Evolutionary conservation across 306 rosid species (phyloP), one percentile per base, ranked within the genome.

Genomic region (Castanospermum australe): DNA sequence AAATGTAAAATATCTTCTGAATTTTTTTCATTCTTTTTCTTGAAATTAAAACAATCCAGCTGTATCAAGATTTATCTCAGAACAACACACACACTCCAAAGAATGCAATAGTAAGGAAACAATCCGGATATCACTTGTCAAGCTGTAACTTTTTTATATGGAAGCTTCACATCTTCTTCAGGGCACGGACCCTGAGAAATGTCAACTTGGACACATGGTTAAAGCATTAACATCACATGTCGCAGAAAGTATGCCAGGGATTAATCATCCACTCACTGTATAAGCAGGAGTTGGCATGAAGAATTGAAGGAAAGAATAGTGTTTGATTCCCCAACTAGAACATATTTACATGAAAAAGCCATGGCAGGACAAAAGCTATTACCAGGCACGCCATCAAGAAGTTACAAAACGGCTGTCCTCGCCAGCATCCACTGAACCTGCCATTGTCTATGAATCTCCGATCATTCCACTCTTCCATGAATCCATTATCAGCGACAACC

Each of bases 361-460:
- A 95, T 36, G 99, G 98, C 20, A 95, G 96, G 32, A 95, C 97
- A 78, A 95, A 95, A 59, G 99, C 96, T 75, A 95, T 88, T 72
- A 95, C 97, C 83, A 93, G 83, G 83, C 99, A 95, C 6, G 97
- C 97, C 98, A 95, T 92, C 84, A 95, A 88, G 91, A 95, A 95
- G 88, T 95, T 95, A 84, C 99, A 95, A 79, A 95, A 93, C 30
- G 98, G 94, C 71, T 95, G 99, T 84, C 94, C 93, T 45, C 94
- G 89, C 94, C 92, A 91, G 79, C 97, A 91, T 73, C 90, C 86
- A 41, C 84, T 84, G 13, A 76, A 66, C 42, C 82, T 75, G 12
- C 54, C 75, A 2, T 78, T 74, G 65, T 67, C 85, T 38, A 70
- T 18, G 71, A 77, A 83, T 39, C 92, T 85, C 32, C 94, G 86